Base-by-base conservation (phyloP, 2,329 filamentous ascomycete species). In the Paecilomyces variotii region DNA sequence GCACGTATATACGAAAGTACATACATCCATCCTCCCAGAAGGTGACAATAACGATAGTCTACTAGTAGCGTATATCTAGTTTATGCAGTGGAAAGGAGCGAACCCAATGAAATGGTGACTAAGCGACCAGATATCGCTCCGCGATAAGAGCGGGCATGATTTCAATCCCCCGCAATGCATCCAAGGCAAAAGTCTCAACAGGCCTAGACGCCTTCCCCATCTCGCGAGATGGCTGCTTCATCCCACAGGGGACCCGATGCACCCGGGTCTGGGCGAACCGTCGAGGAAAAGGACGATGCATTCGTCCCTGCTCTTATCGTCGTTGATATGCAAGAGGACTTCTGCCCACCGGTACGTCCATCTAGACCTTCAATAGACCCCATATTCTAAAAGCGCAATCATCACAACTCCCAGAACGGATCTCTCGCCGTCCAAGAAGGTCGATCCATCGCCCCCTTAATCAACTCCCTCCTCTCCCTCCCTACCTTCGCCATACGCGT, bases 311-410 rank as follows among this genome's bases (percentile, higher is more conserved):
- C 85, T n/a, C 74, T 88, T 39, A 74, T 96, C 54, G 82, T 96
- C 10, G 87, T 96, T 56, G 92, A 97, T 74, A 82, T 96, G 69
- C 94, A 97, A 75, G 88, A 97, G 74, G 93, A 97, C 78, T 97
- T 97, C 74, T 96, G 91, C 73, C 89, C 90, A 60, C 91, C 92
- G 11, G 91, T 94, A 77, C 77, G 87, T 77, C 54, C 51, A 57
- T 53, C 55, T 39, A 58, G 39, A 14, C 11, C 11, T 56, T 27
- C 12, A 19, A 52, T 45, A 14, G 19, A 45, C n/a, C n/a, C 19
- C 7, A 26, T 32, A 34, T 25, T 54, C n/a, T 35, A 56, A 39
- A 57, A 32, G 7, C 32, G 32, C 28, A 34, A 19, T 3, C 53
- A 39, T 34, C 28, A 5, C n/a, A 25, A 19, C 24, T n/a, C n/a